These are phyloP conservation scores for Suhomyces pyralidae DNA, from an alignment of 805 yeast genomes.

Conservation along the genomic window DNA sequence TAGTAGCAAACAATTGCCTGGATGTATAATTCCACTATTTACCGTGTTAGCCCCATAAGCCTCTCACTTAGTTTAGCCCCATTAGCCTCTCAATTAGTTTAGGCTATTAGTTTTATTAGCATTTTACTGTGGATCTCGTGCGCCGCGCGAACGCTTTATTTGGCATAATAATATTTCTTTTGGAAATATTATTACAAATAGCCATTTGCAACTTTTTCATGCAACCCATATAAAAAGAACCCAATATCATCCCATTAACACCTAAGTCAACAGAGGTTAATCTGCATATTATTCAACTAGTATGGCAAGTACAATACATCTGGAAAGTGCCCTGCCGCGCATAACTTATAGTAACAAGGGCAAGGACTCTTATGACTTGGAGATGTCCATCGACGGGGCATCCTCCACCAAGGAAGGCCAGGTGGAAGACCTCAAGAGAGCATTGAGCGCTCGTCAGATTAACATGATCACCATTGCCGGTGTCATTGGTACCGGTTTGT, in stretches of 20 bases:
- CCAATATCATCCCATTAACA: not conserved
- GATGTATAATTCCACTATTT: no score
- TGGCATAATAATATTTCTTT: not conserved
- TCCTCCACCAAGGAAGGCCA: constrained; percentile 3
- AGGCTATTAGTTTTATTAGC: no score
- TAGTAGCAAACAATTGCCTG: no score
- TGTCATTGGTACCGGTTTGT: constrained; percentile 35
- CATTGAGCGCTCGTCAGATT: constrained; percentile 20
- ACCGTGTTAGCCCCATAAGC: no score
- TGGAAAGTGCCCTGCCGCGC: not conserved
- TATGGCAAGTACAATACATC: not conserved
- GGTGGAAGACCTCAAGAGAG: constrained; percentile 9
- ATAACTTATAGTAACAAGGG: not conserved
- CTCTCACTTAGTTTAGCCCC: no score
- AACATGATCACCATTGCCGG: constrained; percentile 39
- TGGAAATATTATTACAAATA: not conserved
- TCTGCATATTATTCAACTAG: not conserved
- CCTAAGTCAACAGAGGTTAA: no score
- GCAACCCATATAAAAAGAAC: not conserved
- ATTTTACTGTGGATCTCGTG: not conserved
- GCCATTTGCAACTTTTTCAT: not conserved
- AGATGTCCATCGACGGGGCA: constrained; percentile 6
- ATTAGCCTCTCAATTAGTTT: no score
- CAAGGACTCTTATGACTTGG: constrained; percentile 5
- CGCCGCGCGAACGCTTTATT: not conserved